phyloP scores from a whole-genome alignment of 257 asterid genomes.

The Solanum appendiculatum region DNA sequence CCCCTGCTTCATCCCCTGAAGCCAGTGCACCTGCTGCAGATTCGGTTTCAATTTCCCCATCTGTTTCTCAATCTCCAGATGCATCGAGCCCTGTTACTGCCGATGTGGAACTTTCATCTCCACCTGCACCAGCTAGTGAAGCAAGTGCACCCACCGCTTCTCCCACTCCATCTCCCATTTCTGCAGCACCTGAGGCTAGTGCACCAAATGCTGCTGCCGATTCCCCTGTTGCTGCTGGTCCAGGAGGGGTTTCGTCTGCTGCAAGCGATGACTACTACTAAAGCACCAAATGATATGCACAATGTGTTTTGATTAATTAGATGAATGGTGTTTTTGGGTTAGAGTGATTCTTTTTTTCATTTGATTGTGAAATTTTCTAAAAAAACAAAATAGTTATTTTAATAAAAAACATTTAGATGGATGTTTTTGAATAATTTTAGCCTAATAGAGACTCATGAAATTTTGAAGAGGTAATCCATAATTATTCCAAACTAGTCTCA shows the following conservation, averaged over 20 bases:
- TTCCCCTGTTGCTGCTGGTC: neutral
- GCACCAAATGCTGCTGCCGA: neutral
- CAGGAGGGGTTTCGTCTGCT: neutral
- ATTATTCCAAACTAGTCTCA: neutral
- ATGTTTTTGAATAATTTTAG: neutral
- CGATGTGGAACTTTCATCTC: slow-evolving; percentile 23
- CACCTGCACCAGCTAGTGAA: slow-evolving; percentile 27
- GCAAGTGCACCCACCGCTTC: neutral
- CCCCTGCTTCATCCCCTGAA: slow-evolving; percentile 6
- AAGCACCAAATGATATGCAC: neutral
- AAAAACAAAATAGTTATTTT: neutral
- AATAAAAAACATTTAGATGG: neutral
- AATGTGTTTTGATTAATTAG: neutral
- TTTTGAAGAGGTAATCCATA: neutral
- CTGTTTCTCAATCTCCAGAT: neutral
- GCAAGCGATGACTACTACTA: neutral
- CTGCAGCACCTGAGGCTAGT: slow-evolving; percentile 23
- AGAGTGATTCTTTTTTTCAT: neutral
- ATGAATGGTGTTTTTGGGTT: neutral
- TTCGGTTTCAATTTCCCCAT: neutral
- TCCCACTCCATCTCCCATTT: neutral
- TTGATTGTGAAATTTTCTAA: neutral
- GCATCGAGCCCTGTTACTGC: slow-evolving; percentile 13
- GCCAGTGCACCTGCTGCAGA: neutral
- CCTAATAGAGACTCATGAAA: neutral